Evolutionary conservation across 805 yeast species (phyloP).

Genomic region (Komagataella pastoris): DNA sequence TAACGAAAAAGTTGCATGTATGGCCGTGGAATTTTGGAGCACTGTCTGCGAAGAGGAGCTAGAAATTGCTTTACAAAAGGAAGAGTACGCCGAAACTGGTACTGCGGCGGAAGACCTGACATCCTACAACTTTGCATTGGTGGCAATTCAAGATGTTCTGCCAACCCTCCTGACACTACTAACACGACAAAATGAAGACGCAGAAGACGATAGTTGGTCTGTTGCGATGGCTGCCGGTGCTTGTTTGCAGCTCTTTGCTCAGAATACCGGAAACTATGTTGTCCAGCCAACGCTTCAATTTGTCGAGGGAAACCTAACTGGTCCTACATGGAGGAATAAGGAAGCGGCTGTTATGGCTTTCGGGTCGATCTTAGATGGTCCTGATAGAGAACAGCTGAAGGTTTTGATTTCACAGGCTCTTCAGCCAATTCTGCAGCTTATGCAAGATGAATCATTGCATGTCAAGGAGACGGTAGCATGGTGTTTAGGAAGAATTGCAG

Average conservation of each 20-base stretch:
- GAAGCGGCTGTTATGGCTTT: constrained; percentile 99
- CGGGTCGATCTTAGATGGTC: constrained; percentile 94
- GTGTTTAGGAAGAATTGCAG: constrained; percentile 96
- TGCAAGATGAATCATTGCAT: constrained; percentile 63
- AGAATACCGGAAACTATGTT: constrained; percentile 74
- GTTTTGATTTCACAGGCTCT: constrained; percentile 70
- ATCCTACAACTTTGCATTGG: constrained; percentile 70
- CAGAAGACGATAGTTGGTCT: constrained; percentile 95
- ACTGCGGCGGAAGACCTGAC: constrained; percentile 25
- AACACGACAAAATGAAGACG: constrained; percentile 83
- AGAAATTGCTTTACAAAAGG: constrained; percentile 58
- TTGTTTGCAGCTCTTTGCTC: constrained; percentile 88
- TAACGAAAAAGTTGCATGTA: constrained; percentile 82
- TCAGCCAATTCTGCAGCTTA: constrained; percentile 60
- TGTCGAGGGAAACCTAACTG: constrained; percentile 60
- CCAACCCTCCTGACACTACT: constrained; percentile 75
- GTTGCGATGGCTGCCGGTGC: constrained; percentile 99
- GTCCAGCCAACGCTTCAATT: constrained; percentile 76
- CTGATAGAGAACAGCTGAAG: constrained; percentile 59
- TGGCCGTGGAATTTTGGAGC: constrained; percentile 99
- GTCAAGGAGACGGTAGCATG: constrained; percentile 97
- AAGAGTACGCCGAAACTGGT: constrained; percentile 41
- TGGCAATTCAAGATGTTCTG: constrained; percentile 73
- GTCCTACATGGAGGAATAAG: constrained; percentile 66
- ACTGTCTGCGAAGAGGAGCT: constrained; percentile 98